Conservation (phyloP, 495 filamentous ascomycete genomes). For the Penicillium waksmanii region DNA sequence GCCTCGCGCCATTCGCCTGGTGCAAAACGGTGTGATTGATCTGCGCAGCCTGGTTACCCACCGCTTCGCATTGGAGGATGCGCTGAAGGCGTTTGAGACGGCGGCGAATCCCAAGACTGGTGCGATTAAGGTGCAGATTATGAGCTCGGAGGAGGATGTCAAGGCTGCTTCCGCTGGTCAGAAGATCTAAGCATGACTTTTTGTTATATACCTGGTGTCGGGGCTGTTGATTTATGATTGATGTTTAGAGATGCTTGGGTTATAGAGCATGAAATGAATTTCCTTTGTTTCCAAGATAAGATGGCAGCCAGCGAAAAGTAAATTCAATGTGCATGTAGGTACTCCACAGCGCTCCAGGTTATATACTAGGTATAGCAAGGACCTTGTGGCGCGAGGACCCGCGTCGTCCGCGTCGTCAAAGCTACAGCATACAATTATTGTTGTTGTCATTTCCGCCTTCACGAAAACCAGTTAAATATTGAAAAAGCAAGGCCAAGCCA, state of each 20-base stretch:
- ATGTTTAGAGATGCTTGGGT: conserved; percentile 27
- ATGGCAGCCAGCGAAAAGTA: neutral
- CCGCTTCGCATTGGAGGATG: conserved; percentile 82
- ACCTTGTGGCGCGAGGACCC: neutral
- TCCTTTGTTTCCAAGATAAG: conserved; percentile 3
- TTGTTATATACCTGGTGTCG: conserved; percentile 9
- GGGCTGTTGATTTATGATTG: conserved; percentile 22
- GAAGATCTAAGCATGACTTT: conserved; percentile 26
- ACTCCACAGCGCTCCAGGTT: too few species aligned
- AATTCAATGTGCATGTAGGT: neutral
- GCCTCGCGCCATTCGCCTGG: conserved; percentile 87
- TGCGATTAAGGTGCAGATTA: conserved; percentile 93
- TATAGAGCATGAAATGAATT: conserved; percentile 23
- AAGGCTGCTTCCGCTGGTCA: conserved; percentile 45
- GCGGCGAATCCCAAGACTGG: conserved; percentile 86
- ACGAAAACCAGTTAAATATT: too few species aligned
- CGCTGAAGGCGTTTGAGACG: conserved; percentile 84
- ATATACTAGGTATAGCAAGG: neutral
- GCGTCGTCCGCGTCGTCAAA: too few species aligned
- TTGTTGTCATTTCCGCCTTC: too few species aligned
- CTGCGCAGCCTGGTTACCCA: conserved; percentile 84
- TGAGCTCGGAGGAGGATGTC: conserved; percentile 53
- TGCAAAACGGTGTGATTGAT: conserved; percentile 80
- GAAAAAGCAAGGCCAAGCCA: too few species aligned
- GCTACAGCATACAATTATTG: neutral